These are phyloP conservation scores for Capsicum chinense DNA, from an alignment of 257 asterid species.

Conservation along the genomic window DNA sequence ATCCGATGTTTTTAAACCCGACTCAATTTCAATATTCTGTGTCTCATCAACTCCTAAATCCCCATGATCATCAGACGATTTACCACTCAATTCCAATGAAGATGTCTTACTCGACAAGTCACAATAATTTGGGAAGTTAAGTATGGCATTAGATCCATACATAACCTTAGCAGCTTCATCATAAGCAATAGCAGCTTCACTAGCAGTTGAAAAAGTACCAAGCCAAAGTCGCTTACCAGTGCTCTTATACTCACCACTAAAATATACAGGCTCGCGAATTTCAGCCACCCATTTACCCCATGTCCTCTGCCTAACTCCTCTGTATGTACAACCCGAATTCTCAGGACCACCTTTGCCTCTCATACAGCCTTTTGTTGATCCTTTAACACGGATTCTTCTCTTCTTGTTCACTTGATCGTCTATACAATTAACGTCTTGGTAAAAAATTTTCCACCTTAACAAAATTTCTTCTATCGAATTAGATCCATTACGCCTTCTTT, in stretches of 20 bases:
- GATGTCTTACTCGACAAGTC: not conserved
- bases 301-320: slow-evolving; percentile 47
- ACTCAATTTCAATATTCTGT: not conserved
- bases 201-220: slow-evolving; percentile 37
- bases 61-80: not conserved
- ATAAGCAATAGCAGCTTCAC: slow-evolving; percentile 43
- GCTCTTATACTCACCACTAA: not conserved
- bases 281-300: slow-evolving; percentile 54
- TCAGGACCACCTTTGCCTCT: slow-evolving; percentile 48
- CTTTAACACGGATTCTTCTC: not conserved
- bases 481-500: slow-evolving; percentile 19
- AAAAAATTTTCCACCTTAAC: slow-evolving; percentile 22
- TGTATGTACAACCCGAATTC: slow-evolving; percentile 30
- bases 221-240: slow-evolving; percentile 35
- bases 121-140: slow-evolving; percentile 34
- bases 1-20: not conserved
- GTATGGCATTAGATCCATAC: slow-evolving; percentile 38
- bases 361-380: slow-evolving; percentile 40
- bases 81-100: not conserved
- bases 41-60: not conserved
- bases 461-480: slow-evolving; percentile 23
- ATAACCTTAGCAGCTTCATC: slow-evolving; percentile 42
- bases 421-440: not conserved
- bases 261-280: slow-evolving; percentile 35
- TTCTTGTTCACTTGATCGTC: slow-evolving; percentile 17